phyloP scores from a whole-genome alignment of 495 filamentous ascomycete species.

The Aspergillus kassunensis region DNA sequence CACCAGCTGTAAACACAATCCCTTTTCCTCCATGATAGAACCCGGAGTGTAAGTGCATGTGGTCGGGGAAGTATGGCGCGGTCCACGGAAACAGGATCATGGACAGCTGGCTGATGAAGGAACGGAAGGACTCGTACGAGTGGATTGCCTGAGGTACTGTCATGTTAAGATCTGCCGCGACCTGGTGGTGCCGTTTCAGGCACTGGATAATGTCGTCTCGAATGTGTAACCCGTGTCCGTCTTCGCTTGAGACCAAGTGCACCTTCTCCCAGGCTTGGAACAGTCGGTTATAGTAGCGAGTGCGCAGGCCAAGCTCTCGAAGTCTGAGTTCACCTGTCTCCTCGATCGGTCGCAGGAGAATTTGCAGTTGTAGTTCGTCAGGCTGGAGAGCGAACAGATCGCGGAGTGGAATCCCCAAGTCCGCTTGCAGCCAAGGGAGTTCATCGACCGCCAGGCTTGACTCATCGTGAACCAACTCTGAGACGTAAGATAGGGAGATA shows the following conservation, averaged over 20 bases:
- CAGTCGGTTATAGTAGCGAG: constrained; percentile 15
- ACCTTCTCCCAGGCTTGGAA: constrained; percentile 18
- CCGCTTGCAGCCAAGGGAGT: neutral
- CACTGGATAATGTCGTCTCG: constrained; percentile 24
- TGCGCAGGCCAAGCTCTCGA: constrained; percentile 18
- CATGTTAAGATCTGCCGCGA: constrained; percentile 4
- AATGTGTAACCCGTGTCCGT: constrained; percentile 4
- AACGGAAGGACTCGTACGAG: constrained; percentile 26
- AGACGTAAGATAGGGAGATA: no score
- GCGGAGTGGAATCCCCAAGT: neutral
- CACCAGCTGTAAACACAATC: constrained; percentile 31
- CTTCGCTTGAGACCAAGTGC: constrained; percentile 9
- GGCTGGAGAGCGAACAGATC: neutral
- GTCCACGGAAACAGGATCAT: constrained; percentile 30
- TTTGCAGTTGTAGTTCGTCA: constrained; percentile 6
- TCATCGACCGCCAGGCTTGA: neutral
- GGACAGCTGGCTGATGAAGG: constrained; percentile 20
- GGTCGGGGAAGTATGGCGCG: constrained; percentile 28
- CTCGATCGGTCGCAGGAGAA: constrained; percentile 10
- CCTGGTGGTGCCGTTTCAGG: constrained; percentile 10
- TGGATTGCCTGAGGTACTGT: constrained; percentile 18
- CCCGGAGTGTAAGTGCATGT: constrained; percentile 24
- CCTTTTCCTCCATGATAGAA: constrained; percentile 22
- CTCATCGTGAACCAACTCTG: neutral
- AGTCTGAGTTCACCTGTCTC: constrained; percentile 15